Percentiles rank a stretch among this genome's conserved stretches.
Conservation (phyloP, 805 yeast species). For the Tetrapisispora nanseiensis region DNA sequence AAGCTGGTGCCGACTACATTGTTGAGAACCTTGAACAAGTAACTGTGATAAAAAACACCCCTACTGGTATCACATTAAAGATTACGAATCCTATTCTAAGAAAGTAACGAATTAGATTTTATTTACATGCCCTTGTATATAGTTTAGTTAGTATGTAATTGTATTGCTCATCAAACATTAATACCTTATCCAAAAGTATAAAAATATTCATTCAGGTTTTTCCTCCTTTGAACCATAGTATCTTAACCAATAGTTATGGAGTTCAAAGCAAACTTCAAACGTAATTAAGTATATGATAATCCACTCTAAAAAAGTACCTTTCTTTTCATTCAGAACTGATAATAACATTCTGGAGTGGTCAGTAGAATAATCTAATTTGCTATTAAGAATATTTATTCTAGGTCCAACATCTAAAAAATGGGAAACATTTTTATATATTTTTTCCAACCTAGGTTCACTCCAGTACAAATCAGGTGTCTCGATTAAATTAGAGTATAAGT, state of each 20-base stretch:
- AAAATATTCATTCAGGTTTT: background rate
- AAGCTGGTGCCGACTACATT: constrained; percentile 70
- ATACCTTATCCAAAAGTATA: background rate
- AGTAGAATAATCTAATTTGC: constrained; percentile 81
- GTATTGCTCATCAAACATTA: no score
- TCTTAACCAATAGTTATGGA: constrained; percentile 48
- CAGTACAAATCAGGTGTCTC: constrained; percentile 92
- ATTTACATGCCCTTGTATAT: background rate
- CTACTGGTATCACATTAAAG: constrained; percentile 4
- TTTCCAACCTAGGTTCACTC: constrained; percentile 81
- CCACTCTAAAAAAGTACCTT: constrained; percentile 75
- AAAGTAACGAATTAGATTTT: background rate
- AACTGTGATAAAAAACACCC: constrained; percentile 8
- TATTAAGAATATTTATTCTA: constrained; percentile 67
- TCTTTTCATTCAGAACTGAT: constrained; percentile 64
- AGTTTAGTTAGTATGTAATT: no score
- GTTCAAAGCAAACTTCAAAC: constrained; percentile 78
- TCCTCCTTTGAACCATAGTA: background rate
- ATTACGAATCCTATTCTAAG: constrained; percentile 7
- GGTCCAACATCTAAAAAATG: constrained; percentile 65
- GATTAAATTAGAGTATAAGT: constrained; percentile 76
- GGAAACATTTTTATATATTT: constrained; percentile 62
- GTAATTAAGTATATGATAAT: constrained; percentile 73
- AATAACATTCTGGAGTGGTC: constrained; percentile 77
- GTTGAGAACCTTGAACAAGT: constrained; percentile 48